Evolutionary conservation across 371 early-diverging fungal species (phyloP), one percentile per base, ranked within the genome.

Genomic region (Dipsacomyces acuminosporus): DNA sequence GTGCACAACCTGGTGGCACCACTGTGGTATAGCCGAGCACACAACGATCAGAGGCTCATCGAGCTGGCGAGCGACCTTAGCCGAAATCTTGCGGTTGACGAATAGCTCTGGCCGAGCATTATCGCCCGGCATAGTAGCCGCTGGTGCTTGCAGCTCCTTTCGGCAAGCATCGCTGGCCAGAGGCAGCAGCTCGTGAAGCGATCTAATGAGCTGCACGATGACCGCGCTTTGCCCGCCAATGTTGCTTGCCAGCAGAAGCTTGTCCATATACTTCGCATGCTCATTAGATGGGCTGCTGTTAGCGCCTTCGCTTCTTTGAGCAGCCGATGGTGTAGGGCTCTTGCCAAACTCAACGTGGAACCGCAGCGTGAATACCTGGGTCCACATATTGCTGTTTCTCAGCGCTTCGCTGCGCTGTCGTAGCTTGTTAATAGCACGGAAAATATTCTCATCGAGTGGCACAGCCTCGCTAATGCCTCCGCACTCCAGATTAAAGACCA

Each of bases 1-100:
- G 18, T 61, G 63, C 45, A 84, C 80, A 1, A 95, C 48, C 48
- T 79, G 69, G 14, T 75, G 63, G 15, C 85, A 80, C 96, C 96
- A 95, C 18, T 51, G 33, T 0, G 96, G 96, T 13, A 91, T 73
- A 35, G 88, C 85, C 8, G 80, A 72, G 44, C 88, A 85, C 2
- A 88, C 90, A 0, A 93, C 92, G 53, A 92, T 86, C 24, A 93
- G 77, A 1, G 91, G 89, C 48, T 94, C 93, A 63, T 88, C 85
- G 20, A 95, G 60, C 53, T 94, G 93, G 1, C 90, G 82, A 22
- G 80, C 83, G 40, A 91, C 73, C 65, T 94, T 94, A 30, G 90
- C 87, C 0, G 88, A 79, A 22, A 95, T 63, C 59, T 88, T 90
- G 35, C 79, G 78, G 66, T 90, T 94, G 56, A 82, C 56, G 72